Base-by-base conservation (phyloP, 2,329 filamentous ascomycete species). In the Blastomyces parvus region DNA sequence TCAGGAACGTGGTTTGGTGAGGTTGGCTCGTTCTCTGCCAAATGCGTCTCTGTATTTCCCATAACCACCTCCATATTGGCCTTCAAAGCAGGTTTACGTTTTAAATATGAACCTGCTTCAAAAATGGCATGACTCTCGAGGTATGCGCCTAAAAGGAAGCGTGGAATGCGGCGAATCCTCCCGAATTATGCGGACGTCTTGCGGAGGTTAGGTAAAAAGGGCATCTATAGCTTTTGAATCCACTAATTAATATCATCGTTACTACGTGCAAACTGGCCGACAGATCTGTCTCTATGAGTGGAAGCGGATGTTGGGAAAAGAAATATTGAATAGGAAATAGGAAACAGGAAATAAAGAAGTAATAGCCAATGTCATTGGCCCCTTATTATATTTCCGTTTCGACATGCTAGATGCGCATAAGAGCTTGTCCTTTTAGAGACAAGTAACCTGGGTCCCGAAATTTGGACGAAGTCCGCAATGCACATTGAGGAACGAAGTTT, bases 81-180 rank as follows among this genome's bases (percentile, higher is more conserved):
- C 60, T 62, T 25, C n/a, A 59, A 40, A 25, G 22, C 22, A 14
- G 60, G 36, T 30, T 27, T 38, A n/a, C 6, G 38, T 56, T 36
- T 56, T 38, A 25, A 36, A 46, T 30, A 19, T 42, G 48, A 44
- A 25, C 48, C 56, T 56, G 11, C 60, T 46, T 56, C 50, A 38
- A 17, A 36, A 50, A 62, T 61, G 48, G 53, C 48, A 61, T 61
- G 48, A 30, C 48, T 52, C 3, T 53, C 1, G n/a, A 33, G 59
- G n/a, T 22, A 25, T n/a, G 57, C 38, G 44, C 40, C 33, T n/a
- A 33, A 7, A 11, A 46, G 57, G 17, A 59, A 42, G 40, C n/a
- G 22, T 46, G 57, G 14, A 25, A 46, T 44, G 22, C 27, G 57
- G 48, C 3, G 40, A 30, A 19, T 8, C 42, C 17, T 59, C 19